Conservation (phyloP, 768 basidiomycete species). For the Mycena latifolia region DNA sequence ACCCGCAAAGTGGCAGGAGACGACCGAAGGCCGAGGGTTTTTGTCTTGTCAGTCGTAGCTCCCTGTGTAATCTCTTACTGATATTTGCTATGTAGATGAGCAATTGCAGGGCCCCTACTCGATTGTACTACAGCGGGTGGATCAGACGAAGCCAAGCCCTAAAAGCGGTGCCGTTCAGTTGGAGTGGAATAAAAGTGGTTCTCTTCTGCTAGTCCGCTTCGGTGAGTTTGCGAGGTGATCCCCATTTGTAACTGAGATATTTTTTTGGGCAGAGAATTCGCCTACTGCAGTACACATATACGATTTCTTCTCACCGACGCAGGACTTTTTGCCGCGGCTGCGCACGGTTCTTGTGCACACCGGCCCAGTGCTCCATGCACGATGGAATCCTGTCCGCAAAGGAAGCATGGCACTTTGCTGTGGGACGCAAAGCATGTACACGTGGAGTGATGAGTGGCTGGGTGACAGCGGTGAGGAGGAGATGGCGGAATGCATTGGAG, state of each 20-base stretch:
- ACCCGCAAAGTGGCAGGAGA: constrained; percentile 85
- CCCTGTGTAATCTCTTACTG: background rate
- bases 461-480: constrained; percentile 71
- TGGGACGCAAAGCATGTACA: constrained; percentile 74
- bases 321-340: constrained; percentile 70
- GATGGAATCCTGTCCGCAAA: constrained; percentile 90
- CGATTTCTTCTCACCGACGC: constrained; percentile 73
- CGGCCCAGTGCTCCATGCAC: constrained; percentile 71
- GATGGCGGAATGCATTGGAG: constrained; percentile 91
- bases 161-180: constrained; percentile 80
- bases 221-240: constrained; percentile 56
- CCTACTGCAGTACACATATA: constrained; percentile 78
- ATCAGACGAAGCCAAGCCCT: constrained; percentile 71
- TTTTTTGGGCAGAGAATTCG: constrained; percentile 61
- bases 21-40: constrained; percentile 88
- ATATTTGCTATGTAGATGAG: constrained; percentile 68
- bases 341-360: constrained; percentile 77
- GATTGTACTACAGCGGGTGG: constrained; percentile 62
- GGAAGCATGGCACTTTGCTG: constrained; percentile 78
- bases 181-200: constrained; percentile 86
- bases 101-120: constrained; percentile 68
- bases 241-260: background rate
- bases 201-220: constrained; percentile 77
- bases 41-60: constrained; percentile 73
- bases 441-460: constrained; percentile 89